Evolutionary conservation across 305 asterid genomes (phyloP), one percentile per base, ranked within the genome.

Genomic region (Fraxinus velutina): DNA sequence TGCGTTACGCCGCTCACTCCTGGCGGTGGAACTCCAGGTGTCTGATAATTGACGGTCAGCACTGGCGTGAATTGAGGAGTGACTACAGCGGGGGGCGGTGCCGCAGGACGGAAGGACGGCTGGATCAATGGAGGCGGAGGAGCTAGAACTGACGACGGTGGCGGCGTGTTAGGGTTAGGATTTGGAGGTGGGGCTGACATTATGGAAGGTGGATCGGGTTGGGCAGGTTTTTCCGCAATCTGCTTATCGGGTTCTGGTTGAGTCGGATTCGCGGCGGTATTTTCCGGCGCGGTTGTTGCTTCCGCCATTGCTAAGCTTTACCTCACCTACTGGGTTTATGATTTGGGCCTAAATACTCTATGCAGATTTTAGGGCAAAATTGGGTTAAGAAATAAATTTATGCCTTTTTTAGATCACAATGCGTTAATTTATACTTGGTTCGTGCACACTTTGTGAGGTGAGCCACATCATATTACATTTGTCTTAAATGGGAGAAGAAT

Each of bases 11-110:
- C 44, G 39, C 82, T 86, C 52, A 92, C 94, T 42, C 98, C 98
- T 2, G 98, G 98, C n/a, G 96, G 92, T 47, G 88, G 93, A 62
- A 89, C 90, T 5, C 93, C 91, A 19, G 92, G 89, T 90, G 86
- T 73, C 83, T 89, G 94, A 85, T 84, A 91, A 76, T 44, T 82
- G 82, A 80, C 83, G 19, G 87, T 75, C 75, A 85, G 86, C 17
- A 89, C 85, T 6, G 91, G 88, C 27, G 91, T 79, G 84, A 91
- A 95, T 80, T 90, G 96, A 36, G 92, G 91, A 52, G 90, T 39
- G 44, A 84, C 82, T 19, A 72, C 82, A 21, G 88, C 47, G 2
- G 89, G 81, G n/a, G 90, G 87, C 15, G 88, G 84, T 27, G 85
- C 83, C 7, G 90, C 92, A 8, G 93, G 95, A 10, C 98, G 93